Percentiles rank a stretch among this genome's conserved stretches.
phyloP scores from a whole-genome alignment of 129 eudicot genomes.

The Kitagawia praeruptora region DNA sequence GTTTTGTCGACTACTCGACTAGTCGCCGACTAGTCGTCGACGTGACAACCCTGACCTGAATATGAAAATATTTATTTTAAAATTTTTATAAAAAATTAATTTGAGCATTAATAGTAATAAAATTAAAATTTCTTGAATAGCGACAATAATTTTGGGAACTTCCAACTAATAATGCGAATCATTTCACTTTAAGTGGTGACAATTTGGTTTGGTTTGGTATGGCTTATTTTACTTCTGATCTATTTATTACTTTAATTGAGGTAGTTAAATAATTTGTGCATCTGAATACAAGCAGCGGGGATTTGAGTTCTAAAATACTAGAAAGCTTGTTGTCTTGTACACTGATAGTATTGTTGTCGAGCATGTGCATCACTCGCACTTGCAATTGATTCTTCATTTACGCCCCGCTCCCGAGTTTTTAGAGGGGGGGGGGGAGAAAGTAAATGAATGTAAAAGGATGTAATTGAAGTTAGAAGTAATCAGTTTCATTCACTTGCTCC shows the following conservation, averaged over 20 bases:
- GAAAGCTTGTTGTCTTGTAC: not conserved
- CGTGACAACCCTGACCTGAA: no score
- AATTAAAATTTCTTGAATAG: no score
- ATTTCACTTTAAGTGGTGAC: not conserved
- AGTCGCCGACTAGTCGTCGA: no score
- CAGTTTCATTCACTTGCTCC: no score
- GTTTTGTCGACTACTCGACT: no score
- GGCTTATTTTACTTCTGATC: not conserved
- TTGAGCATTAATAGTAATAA: not conserved
- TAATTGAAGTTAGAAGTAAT: no score
- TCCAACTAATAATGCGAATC: not conserved
- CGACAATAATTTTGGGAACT: not conserved
- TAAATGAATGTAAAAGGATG: no score
- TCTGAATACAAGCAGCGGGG: not conserved
- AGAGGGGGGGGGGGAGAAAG: no score
- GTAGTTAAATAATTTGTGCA: not conserved
- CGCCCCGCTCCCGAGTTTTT: no score
- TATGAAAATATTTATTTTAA: not conserved
- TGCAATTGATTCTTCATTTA: not conserved
- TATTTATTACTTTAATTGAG: not conserved
- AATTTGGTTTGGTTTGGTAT: not conserved
- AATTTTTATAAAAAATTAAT: no score
- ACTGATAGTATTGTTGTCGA: not conserved
- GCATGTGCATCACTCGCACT: not conserved
- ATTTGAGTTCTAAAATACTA: not conserved